Percentiles rank a stretch among this genome's conserved stretches.
Conservation (phyloP, 192 early-diverging fungal genomes). For the Coemansia reversa region DNA sequence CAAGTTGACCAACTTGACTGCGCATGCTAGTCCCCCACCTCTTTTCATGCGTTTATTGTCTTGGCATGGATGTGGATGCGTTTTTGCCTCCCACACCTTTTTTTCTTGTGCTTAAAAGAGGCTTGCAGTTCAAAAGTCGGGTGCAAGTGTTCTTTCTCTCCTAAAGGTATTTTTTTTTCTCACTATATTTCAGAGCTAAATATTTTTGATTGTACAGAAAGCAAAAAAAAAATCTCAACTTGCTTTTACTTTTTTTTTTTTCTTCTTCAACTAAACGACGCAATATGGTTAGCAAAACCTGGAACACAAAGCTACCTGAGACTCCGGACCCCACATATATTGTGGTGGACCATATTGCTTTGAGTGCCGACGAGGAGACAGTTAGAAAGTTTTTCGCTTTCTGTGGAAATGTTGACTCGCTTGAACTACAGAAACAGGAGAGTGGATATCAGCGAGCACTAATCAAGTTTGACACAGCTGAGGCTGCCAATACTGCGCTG, state of each 20-base stretch:
- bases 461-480: slow-evolving; percentile 24
- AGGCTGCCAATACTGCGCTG: slow-evolving; percentile 40
- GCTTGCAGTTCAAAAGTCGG: too few species aligned
- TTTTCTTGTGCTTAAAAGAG: too few species aligned
- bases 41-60: too few species aligned
- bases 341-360: slow-evolving; percentile 29
- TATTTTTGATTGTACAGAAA: slow-evolving; percentile 9
- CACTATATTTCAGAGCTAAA: too few species aligned
- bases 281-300: slow-evolving; percentile 33
- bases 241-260: too few species aligned
- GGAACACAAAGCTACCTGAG: slow-evolving; percentile 28
- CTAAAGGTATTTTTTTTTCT: too few species aligned
- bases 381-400: slow-evolving; percentile 44
- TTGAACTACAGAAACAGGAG: slow-evolving; percentile 39
- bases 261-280: background rate
- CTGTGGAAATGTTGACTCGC: slow-evolving; percentile 33
- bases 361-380: slow-evolving; percentile 25
- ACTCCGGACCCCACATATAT: slow-evolving; percentile 28
- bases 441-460: slow-evolving; percentile 36
- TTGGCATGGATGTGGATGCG: too few species aligned
- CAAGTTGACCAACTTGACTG: too few species aligned
- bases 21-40: too few species aligned
- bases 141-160: too few species aligned
- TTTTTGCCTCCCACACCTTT: too few species aligned
- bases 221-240: too few species aligned